Conservation (phyloP, 225 moss, liverwort and hornwort species). For the Anthoceros angustus region DNA sequence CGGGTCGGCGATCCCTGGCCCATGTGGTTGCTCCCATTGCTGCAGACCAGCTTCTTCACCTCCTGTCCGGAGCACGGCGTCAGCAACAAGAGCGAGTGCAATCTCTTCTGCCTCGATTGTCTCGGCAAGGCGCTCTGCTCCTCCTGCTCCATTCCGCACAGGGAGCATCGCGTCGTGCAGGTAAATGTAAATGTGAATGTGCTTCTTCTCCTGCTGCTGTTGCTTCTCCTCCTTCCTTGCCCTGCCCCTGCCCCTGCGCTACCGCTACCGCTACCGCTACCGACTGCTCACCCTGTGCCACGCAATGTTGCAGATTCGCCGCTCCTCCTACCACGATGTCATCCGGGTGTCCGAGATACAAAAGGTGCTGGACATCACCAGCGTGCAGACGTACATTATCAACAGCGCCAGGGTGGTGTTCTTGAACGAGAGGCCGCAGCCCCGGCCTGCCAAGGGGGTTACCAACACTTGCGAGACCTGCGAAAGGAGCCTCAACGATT, state of each 20-base stretch:
- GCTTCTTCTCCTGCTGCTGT: not conserved
- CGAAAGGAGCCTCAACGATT: slow-evolving; percentile 88
- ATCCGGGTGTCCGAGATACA: slow-evolving; percentile 88
- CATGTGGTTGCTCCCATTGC: slow-evolving; percentile 68
- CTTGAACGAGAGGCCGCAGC: slow-evolving; percentile 84
- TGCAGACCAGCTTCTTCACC: slow-evolving; percentile 70
- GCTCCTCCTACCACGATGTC: slow-evolving; percentile 97
- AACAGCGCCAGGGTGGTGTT: slow-evolving; percentile 97
- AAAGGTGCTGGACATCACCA: slow-evolving; percentile 82
- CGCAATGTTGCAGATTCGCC: slow-evolving; percentile 50
- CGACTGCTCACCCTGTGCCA: not conserved
- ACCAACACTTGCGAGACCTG: slow-evolving; percentile 93
- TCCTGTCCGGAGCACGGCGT: slow-evolving; percentile 68
- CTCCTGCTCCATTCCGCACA: slow-evolving; percentile 54
- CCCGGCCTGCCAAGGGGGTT: slow-evolving; percentile 93
- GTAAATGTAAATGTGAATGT: slow-evolving; percentile 16
- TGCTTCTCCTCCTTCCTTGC: not conserved
- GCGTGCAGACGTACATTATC: slow-evolving; percentile 97
- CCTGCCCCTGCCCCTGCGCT: too few relatives aligned
- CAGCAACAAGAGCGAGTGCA: slow-evolving; percentile 87
- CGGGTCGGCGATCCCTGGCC: slow-evolving; percentile 20
- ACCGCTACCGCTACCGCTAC: too few relatives aligned
- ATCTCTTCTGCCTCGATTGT: slow-evolving; percentile 87
- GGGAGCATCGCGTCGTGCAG: slow-evolving; percentile 91
- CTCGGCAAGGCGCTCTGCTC: slow-evolving; percentile 81